Percentiles rank a stretch among this genome's conserved stretches.
Evolutionary conservation across 2,329 filamentous ascomycete species (phyloP).

Genomic region (Ilyonectria destructans): DNA sequence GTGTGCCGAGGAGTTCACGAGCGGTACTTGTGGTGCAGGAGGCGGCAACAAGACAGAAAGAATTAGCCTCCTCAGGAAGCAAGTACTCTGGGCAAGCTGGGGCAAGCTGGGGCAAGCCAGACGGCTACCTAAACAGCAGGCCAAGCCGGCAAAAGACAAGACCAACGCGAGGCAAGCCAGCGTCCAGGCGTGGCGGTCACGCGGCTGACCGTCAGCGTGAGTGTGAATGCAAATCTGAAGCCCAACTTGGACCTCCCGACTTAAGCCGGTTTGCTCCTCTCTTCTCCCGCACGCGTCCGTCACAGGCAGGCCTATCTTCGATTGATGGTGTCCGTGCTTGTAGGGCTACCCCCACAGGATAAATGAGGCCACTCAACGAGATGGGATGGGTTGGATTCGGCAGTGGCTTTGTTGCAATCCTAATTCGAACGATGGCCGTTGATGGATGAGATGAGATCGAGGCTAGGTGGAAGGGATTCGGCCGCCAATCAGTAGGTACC

Average conservation of each 20-base stretch:
- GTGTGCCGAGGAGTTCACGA: constrained; percentile 16
- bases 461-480: constrained; percentile 11
- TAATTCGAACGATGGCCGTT: constrained; percentile 12
- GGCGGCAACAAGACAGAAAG: constrained; percentile 8
- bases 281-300: background rate
- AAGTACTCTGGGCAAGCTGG: background rate
- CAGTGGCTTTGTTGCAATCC: constrained; percentile 16
- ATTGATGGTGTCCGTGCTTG: constrained; percentile 14
- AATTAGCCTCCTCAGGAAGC: background rate
- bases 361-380: constrained; percentile 9
- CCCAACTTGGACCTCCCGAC: background rate
- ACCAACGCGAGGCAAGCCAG: background rate
- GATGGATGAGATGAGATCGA: constrained; percentile 22
- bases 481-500: constrained; percentile 4
- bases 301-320: constrained; percentile 7
- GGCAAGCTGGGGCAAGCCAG: background rate
- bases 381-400: constrained; percentile 17
- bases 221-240: background rate
- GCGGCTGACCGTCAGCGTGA: background rate
- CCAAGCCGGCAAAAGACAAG: background rate
- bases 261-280: background rate
- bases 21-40: constrained; percentile 2
- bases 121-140: background rate
- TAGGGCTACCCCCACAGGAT: constrained; percentile 22
- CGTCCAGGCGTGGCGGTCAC: background rate